These are phyloP conservation scores for Myriangium duriaei DNA, from an alignment of 2,329 filamentous ascomycete species.

Conservation along the genomic window DNA sequence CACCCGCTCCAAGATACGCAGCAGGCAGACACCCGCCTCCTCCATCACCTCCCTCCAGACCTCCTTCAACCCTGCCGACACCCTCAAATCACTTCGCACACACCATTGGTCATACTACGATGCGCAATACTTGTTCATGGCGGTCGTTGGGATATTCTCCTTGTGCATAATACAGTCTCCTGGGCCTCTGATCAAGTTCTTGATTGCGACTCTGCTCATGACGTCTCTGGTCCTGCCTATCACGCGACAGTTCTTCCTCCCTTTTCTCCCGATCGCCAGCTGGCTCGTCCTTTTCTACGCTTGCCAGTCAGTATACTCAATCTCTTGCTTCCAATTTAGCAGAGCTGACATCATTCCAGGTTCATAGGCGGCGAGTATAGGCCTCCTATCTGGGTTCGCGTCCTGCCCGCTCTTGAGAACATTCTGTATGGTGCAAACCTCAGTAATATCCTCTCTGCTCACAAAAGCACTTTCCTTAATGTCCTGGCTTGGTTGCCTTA, in stretches of 20 bases:
- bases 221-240: conserved; percentile 66
- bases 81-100: conserved; percentile 59
- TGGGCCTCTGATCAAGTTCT: conserved; percentile 65
- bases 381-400: conserved; percentile 89
- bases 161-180: conserved; percentile 68
- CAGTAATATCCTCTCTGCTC: conserved; percentile 86
- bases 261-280: conserved; percentile 69
- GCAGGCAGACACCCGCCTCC: conserved; percentile 53
- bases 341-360: conserved; percentile 33
- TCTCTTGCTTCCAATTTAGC: not conserved
- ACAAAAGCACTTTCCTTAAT: conserved; percentile 73
- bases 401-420: conserved; percentile 87
- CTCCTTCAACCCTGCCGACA: conserved; percentile 70
- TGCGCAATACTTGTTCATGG: conserved; percentile 67
- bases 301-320: conserved; percentile 58
- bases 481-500: conserved; percentile 89
- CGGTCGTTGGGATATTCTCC: conserved; percentile 66
- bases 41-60: conserved; percentile 66
- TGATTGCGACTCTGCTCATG: conserved; percentile 53
- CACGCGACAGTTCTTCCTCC: conserved; percentile 82
- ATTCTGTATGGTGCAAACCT: conserved; percentile 92
- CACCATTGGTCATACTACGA: conserved; percentile 77
- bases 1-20: conserved; percentile 51
- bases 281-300: conserved; percentile 89
- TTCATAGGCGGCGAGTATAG: conserved; percentile 83